phyloP scores from a whole-genome alignment of 257 asterid genomes.

The Solanum verrucosum region DNA sequence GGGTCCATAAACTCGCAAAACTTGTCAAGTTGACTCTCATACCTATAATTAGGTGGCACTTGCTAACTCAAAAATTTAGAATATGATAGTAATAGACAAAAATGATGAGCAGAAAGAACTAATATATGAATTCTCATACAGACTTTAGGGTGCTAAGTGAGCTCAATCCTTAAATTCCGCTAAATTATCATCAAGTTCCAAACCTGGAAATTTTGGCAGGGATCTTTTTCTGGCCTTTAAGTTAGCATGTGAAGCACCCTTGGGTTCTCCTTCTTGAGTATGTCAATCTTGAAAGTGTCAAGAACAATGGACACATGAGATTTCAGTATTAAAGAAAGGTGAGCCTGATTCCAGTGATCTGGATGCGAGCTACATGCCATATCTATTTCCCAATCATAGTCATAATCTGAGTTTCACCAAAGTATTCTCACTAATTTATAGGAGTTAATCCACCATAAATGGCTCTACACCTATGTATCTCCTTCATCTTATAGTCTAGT shows the following conservation, averaged over 20 bases:
- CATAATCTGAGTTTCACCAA: background rate
- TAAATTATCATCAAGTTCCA: background rate
- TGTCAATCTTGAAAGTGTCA: background rate
- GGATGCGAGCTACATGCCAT: background rate
- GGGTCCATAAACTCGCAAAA: constrained; percentile 85
- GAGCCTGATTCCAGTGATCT: background rate
- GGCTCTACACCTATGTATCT: background rate
- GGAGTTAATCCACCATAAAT: background rate
- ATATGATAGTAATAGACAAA: background rate
- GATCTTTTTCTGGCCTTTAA: background rate
- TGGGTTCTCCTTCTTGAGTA: background rate
- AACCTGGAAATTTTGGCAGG: background rate
- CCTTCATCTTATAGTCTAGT: background rate
- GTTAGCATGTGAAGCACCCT: background rate
- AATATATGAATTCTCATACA: background rate
- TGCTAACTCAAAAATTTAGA: background rate
- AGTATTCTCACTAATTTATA: background rate
- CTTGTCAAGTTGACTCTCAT: constrained; percentile 60
- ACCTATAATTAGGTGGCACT: constrained; percentile 30
- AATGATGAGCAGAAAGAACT: background rate
- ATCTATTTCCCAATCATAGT: background rate
- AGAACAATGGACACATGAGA: background rate
- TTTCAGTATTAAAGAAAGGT: background rate
- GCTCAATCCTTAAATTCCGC: background rate
- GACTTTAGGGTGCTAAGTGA: background rate